Evolutionary conservation across 225 moss, liverwort and hornwort genomes (phyloP), one percentile per base, ranked within the genome.

Genomic region (Pseudisothecium myosuroides): DNA sequence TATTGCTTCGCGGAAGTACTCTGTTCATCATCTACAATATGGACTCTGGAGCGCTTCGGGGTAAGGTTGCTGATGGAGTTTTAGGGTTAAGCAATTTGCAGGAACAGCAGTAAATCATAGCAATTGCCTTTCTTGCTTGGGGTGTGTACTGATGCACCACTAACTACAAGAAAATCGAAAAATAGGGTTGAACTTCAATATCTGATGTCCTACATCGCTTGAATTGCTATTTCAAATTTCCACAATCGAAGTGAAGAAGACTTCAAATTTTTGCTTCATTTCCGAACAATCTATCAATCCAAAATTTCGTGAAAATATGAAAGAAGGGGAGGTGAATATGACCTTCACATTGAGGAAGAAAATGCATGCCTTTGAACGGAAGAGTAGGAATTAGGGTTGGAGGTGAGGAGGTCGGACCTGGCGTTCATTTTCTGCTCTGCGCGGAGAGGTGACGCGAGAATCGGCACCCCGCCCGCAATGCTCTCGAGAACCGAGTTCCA

Each of bases 401-500:
- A 19, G 36, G 18, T 52, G 43, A 22, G 14, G 50, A 58, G 45
- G 67, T 37, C n/a, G 29, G 68, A 93, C 92, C 88, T 92, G 83
- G 84, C 73, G 50, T 88, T 92, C 89, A 93, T 86, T 47, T 88
- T 90, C 65, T 92, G 89, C 50, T 93, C 93, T 15, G 90, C 85
- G 32, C 88, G 89, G 34, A 61, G 67, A 26, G 93, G 92, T 62
- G 86, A 91, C 15, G 89, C 43, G 52, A 93, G 85, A 62, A 93
- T 85, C 23, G 92, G 93, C 10, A 92, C 19, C 85, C 89, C 89
- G 2, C 55, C 36, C 21, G 66, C 55, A 62, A 93, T 83, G 29
- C 85, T 83, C 83, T 93, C 90, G 17, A 92, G 45, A 27, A 88
- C 64, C 7, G 93, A 93, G 52, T 90, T 92, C 92, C 90, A 92